These are phyloP conservation scores for Typha latifolia DNA, from an alignment of 176 grass and related monocot species.

Conservation along the genomic window DNA sequence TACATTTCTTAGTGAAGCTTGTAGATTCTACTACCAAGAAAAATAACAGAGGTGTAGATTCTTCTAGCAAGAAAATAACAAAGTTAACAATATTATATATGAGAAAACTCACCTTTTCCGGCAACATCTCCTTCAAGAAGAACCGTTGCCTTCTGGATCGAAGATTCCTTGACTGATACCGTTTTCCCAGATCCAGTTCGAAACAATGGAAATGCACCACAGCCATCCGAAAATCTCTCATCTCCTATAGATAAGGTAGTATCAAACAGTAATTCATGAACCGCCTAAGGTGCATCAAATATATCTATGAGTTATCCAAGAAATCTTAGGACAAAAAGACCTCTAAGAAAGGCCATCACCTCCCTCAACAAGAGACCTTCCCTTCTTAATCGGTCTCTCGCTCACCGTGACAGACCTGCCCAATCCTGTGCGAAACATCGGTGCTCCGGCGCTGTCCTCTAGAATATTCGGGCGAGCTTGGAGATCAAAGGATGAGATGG, in stretches of 20 bases:
- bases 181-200: slow-evolving; percentile 45
- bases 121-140: slow-evolving; percentile 26
- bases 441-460: slow-evolving; percentile 13
- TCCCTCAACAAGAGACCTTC: slow-evolving; percentile 38
- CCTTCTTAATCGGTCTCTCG: slow-evolving; percentile 50
- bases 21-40: too few species aligned
- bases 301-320: slow-evolving; percentile 11
- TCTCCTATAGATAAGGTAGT: slow-evolving; percentile 23
- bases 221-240: slow-evolving; percentile 36
- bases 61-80: too few species aligned
- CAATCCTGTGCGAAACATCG: slow-evolving; percentile 35
- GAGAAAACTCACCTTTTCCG: slow-evolving; percentile 6
- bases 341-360: slow-evolving; percentile 37
- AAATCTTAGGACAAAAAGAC: slow-evolving; percentile 22
- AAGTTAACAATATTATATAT: too few species aligned
- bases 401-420: slow-evolving; percentile 39
- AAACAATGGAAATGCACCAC: slow-evolving; percentile 20
- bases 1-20: too few species aligned
- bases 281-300: slow-evolving; percentile 6
- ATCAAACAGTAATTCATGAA: slow-evolving; percentile 5
- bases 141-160: slow-evolving; percentile 46
- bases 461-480: slow-evolving; percentile 21
- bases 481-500: slow-evolving; percentile 1
- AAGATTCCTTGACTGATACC: slow-evolving; percentile 38
- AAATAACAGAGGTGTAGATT: too few species aligned